These are phyloP conservation scores for Phaeosphaeria sp. DNA, from an alignment of 2,329 filamentous ascomycete genomes.

Conservation along the genomic window DNA sequence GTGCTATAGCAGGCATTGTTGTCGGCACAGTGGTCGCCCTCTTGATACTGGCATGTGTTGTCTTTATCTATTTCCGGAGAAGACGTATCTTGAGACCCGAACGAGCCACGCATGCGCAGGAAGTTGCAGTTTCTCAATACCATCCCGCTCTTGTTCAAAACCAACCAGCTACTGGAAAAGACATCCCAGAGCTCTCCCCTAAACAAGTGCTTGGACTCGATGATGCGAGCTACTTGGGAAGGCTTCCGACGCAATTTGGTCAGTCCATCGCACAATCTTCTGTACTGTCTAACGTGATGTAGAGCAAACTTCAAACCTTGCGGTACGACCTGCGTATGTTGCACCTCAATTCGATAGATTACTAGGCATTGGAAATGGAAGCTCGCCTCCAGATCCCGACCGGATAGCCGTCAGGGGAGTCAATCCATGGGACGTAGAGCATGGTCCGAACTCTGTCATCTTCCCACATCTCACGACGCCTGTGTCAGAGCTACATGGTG, in stretches of 20 bases:
- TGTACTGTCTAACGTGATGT: background rate
- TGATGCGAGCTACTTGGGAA: background rate
- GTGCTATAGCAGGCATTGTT: background rate
- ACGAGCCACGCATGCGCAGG: too few relatives aligned
- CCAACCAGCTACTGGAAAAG: background rate
- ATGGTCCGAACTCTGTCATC: background rate
- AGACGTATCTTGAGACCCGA: too few relatives aligned
- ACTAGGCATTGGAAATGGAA: background rate
- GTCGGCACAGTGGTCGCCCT: background rate
- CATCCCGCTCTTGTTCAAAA: too few relatives aligned
- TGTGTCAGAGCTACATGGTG: background rate
- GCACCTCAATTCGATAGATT: background rate
- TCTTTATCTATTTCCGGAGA: too few relatives aligned
- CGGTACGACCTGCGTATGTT: background rate
- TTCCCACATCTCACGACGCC: background rate
- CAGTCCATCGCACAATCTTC: background rate
- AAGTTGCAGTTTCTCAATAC: too few relatives aligned
- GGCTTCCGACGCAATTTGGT: background rate
- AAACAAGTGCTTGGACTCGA: background rate
- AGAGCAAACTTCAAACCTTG: background rate
- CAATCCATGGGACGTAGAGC: background rate
- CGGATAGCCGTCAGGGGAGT: background rate
- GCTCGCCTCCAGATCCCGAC: background rate
- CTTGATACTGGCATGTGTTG: background rate
- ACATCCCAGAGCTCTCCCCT: background rate